Evolutionary conservation across 352 stramenopile species (phyloP), one percentile per base, ranked within the genome.

Genomic region (Pseudoperonospora humuli): DNA sequence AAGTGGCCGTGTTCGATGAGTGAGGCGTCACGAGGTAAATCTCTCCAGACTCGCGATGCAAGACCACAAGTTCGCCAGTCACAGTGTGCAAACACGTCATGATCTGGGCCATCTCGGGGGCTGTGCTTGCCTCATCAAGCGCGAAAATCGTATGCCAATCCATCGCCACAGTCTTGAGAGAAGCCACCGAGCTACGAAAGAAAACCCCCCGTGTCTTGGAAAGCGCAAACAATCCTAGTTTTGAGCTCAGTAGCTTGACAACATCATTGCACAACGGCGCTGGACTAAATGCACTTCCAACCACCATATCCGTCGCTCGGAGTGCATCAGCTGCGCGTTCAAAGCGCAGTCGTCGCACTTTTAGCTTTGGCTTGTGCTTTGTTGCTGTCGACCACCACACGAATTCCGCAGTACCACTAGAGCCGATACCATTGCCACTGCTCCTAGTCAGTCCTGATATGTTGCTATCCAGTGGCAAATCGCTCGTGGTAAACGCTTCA

Each of bases 301-400:
- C 56, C 36, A 77, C 61, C 24, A 92, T 73, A 49, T 87, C 73
- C 5, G 82, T 93, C 38, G 59, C 59, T 8, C 76, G 75, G 19
- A 92, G 81, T 20, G 77, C 78, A 52, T 65, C 78, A 15, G 66
- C 65, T 26, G 79, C 68, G 5, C 75, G 60, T 33, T 81, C 79
- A 53, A 84, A 90, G 45, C 75, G 69, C 38, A 93, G 37, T 53
- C 75, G 68, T 35, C 82, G 77, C 17, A 83, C 47, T 24, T 75
- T 84, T 7, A 93, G 50, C 44, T 73, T 78, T 2, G 72, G 74
- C 14, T 81, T 67, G 9, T 72, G 44, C 33, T 83, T 80, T 25
- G 60, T 61, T 28, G 84, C 75, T 6, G 64, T 70, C 8, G 75
- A 86, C 78, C 75, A 90, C 79, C 79, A 93, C 33, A 65, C 69